phyloP scores from a whole-genome alignment of 139 green algal genomes.

The Nannochloris sp. region DNA sequence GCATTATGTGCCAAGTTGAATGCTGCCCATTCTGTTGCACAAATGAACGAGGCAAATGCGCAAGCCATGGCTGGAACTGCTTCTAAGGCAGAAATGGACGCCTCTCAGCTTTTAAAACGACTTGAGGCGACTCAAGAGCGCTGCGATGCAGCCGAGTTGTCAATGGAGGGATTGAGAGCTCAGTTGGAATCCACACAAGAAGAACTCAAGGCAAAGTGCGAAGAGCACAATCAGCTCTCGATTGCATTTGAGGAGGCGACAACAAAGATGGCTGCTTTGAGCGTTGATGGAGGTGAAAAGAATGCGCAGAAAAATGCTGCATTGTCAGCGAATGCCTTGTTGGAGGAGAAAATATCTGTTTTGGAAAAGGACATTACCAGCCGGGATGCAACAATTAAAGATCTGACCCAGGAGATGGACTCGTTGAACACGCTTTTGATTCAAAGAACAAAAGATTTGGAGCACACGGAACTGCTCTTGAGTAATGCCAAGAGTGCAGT shows the following conservation, averaged over 20 bases:
- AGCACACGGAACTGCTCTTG: not conserved
- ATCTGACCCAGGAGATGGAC: slow-evolving; percentile 2
- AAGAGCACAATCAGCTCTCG: not conserved
- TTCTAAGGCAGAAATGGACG: not conserved
- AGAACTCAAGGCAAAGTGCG: not conserved
- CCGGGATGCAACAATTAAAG: slow-evolving; percentile 1
- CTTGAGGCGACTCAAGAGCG: slow-evolving; percentile 9
- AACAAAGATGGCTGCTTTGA: not conserved
- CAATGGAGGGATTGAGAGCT: slow-evolving; percentile 7
- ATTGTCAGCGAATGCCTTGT: not conserved
- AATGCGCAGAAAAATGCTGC: not conserved
- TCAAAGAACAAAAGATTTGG: not conserved
- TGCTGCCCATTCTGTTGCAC: not conserved
- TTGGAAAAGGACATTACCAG: not conserved
- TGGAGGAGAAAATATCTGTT: not conserved
- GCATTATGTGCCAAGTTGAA: not conserved
- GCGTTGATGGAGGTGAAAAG: not conserved
- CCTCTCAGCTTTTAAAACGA: not conserved
- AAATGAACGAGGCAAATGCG: not conserved
- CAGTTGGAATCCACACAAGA: slow-evolving; percentile 9
- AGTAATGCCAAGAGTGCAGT: slow-evolving; percentile 1
- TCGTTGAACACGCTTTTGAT: not conserved
- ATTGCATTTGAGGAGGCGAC: slow-evolving; percentile 4
- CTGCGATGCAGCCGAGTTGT: slow-evolving; percentile 4
- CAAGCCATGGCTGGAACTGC: not conserved